Percentiles rank a stretch among this genome's conserved stretches.
Conservation (phyloP, 805 yeast genomes). For the Kluyveromyces nonfermentans region DNA sequence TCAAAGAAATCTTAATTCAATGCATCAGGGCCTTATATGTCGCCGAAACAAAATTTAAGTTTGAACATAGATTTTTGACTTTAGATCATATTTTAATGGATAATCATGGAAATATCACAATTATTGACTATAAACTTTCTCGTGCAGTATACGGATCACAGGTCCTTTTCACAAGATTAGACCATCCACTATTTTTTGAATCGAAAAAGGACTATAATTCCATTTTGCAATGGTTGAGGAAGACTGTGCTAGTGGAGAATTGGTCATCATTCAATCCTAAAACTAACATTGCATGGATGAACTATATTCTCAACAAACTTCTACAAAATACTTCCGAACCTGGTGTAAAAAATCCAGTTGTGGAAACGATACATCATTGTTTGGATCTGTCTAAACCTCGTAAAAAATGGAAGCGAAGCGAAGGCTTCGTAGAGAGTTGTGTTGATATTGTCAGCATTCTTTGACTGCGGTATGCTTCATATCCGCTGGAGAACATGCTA, state of each 20-base stretch:
- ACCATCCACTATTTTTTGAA: constrained; percentile 51
- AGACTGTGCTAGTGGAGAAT: constrained; percentile 20
- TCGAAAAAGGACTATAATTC: constrained; percentile 55
- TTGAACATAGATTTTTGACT: constrained; percentile 67
- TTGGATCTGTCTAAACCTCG: constrained; percentile 14
- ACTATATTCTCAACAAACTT: constrained; percentile 43
- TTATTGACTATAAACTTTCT: constrained; percentile 51
- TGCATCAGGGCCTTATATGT: constrained; percentile 38
- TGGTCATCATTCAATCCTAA: constrained; percentile 27
- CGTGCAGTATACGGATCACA: constrained; percentile 31
- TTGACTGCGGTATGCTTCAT: constrained; percentile 13
- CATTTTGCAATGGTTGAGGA: constrained; percentile 52
- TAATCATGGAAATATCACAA: constrained; percentile 32
- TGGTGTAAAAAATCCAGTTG: neutral
- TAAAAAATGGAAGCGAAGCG: constrained; percentile 19
- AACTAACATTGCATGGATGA: constrained; percentile 59
- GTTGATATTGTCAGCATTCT: constrained; percentile 9
- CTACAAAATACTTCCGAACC: constrained; percentile 22
- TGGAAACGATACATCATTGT: constrained; percentile 27
- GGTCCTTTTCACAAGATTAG: constrained; percentile 45
- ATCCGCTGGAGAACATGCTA: neutral
- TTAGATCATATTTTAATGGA: constrained; percentile 53
- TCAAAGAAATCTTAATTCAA: constrained; percentile 20
- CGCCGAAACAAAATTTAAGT: constrained; percentile 43
- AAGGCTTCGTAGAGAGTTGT: constrained; percentile 20